Evolutionary conservation across 805 yeast genomes (phyloP), one percentile per base, ranked within the genome.

Genomic region (Barnettozyma populi): DNA sequence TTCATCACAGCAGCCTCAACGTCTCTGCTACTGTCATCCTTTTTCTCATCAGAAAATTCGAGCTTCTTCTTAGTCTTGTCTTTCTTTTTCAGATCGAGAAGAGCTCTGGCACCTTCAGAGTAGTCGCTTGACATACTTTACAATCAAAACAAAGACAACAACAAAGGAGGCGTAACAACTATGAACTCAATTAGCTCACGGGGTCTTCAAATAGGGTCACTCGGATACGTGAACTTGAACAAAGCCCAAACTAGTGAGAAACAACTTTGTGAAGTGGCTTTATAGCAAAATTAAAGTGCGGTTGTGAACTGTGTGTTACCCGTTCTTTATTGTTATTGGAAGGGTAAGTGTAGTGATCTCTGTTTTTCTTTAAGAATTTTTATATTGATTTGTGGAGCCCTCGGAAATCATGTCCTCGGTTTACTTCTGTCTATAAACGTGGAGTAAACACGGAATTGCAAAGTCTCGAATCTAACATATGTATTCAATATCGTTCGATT

Each of bases 1-100:
- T 78, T 74, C 78, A 85, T 73, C 16, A 86, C 90, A 0, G 90
- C 94, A 16, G 86, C 94, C 57, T 84, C 94, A 3, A 84, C 46
- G 42, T 24, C 39, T 41, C 25, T 42, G 32, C 53, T 65, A 57
- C 43, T 67, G 38, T 54, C 62, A 16, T 71, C 78, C 37, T 11
- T 27, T 34, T 36, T 34, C 7, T 36, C 52, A 6, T 49, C 48
- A n/a, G n/a, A 45, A 13, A 25, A 37, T 14, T 36, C 41, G 4
- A 13, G 40, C 16, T 31, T 46, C 27, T 25, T 38, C 35, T 46
- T 51, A 14, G 43, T 45, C 18, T 43, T 45, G 11, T 60, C 58
- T 37, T 54, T 56, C 48, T 55, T 60, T 45, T 56, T 53, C 21
- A 59, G 36, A 23, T 47, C 59, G 13, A 59, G 46, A 5, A 56